Percentiles rank a stretch among this genome's conserved stretches.
Evolutionary conservation across 495 filamentous ascomycete genomes (phyloP).

Genomic region (Cairneyella variabilis): DNA sequence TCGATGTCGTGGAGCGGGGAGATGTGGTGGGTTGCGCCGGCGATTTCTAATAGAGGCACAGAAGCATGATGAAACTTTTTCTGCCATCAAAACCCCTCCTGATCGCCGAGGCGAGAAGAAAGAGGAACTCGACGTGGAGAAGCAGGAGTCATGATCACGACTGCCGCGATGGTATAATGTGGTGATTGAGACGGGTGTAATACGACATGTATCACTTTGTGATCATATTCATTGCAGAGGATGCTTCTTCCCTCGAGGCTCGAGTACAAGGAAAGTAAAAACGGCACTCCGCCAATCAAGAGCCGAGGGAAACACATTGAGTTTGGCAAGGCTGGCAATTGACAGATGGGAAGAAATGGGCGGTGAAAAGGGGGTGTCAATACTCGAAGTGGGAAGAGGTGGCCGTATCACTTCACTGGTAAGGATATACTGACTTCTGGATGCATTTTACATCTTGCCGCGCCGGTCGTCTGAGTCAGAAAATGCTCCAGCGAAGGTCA

Average conservation of each 20-base stretch:
- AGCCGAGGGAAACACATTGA: background rate
- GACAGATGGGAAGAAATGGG: background rate
- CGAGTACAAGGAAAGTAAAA: background rate
- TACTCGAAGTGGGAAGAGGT: too few relatives aligned
- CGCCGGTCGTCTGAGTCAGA: slow-evolving; percentile 3
- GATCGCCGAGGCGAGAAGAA: background rate
- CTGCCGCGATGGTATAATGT: too few relatives aligned
- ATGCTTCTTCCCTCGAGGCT: background rate
- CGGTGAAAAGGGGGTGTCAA: too few relatives aligned
- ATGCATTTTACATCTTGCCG: too few relatives aligned
- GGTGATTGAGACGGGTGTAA: background rate
- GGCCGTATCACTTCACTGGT: too few relatives aligned
- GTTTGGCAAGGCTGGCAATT: background rate
- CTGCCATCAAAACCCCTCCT: slow-evolving; percentile 2
- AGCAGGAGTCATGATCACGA: too few relatives aligned
- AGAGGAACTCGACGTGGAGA: background rate
- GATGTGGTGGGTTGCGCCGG: background rate
- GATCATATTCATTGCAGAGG: background rate
- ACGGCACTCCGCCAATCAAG: background rate
- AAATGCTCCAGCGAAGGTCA: background rate
- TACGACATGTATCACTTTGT: background rate
- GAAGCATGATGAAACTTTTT: background rate
- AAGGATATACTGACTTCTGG: too few relatives aligned
- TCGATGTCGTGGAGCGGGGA: slow-evolving; percentile 14
- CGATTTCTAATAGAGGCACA: slow-evolving; percentile 5